Conservation (phyloP, 164 flowering plant genomes). For the Protea cynaroides region DNA sequence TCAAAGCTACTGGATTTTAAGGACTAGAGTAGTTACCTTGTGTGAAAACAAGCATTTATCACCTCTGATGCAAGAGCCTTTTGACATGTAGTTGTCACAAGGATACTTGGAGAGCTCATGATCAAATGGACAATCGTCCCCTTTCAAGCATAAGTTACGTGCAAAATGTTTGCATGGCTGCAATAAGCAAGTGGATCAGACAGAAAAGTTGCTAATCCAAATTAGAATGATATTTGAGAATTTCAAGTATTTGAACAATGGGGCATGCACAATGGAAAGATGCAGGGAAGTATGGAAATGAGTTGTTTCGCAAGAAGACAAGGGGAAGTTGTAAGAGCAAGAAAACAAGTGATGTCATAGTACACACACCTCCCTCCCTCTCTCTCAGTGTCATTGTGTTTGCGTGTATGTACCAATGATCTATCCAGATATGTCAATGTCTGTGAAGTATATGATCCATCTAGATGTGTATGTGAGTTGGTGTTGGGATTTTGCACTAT, state of each 20-base stretch:
- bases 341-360: too few relatives aligned
- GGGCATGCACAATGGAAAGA: too few relatives aligned
- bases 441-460: too few relatives aligned
- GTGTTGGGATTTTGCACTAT: too few relatives aligned
- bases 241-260: not conserved
- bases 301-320: too few relatives aligned
- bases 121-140: constrained; percentile 72
- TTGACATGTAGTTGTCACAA: constrained; percentile 36
- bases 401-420: too few relatives aligned
- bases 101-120: constrained; percentile 72
- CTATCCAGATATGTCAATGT: too few relatives aligned
- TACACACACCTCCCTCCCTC: too few relatives aligned
- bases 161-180: constrained; percentile 74
- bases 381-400: too few relatives aligned
- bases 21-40: constrained; percentile 33
- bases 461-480: too few relatives aligned
- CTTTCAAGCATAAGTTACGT: constrained; percentile 67
- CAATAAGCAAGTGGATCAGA: constrained; percentile 9
- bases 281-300: too few relatives aligned
- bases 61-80: constrained; percentile 62
- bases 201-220: not conserved
- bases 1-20: not conserved
- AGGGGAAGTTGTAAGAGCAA: too few relatives aligned
- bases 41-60: constrained; percentile 61
- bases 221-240: not conserved